Conservation (phyloP, 116 monocot genomes). For the Posidonia oceanica region DNA sequence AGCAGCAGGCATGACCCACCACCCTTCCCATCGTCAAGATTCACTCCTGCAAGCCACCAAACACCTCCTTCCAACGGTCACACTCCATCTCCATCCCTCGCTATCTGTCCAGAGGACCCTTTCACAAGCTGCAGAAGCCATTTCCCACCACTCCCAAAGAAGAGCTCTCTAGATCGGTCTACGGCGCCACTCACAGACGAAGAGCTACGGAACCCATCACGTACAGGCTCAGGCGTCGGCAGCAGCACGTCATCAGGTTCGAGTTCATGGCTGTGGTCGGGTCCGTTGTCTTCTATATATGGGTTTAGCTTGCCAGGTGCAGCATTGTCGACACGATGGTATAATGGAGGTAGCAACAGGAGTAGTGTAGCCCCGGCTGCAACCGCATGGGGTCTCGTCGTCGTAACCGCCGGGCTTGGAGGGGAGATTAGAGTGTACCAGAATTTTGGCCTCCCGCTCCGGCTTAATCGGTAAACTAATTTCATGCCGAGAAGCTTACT, state of each 20-base stretch:
- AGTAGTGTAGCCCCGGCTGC: constrained; percentile 8
- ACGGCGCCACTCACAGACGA: constrained; percentile 7
- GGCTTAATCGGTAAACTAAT: constrained; percentile 33
- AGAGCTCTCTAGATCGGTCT: constrained; percentile 9
- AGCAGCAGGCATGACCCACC: constrained; percentile 23
- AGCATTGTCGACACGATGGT: constrained; percentile 23
- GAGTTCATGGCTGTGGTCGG: constrained; percentile 20
- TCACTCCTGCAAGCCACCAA: background rate
- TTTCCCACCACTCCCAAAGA: constrained; percentile 15
- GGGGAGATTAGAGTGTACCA: constrained; percentile 78
- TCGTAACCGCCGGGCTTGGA: constrained; percentile 60
- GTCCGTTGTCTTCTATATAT: constrained; percentile 18
- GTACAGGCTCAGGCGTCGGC: constrained; percentile 7
- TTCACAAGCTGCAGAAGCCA: constrained; percentile 28
- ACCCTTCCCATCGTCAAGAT: constrained; percentile 19
- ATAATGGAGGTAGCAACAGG: constrained; percentile 19
- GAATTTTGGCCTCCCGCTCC: constrained; percentile 79
- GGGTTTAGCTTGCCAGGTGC: constrained; percentile 20
- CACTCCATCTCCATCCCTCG: constrained; percentile 9
- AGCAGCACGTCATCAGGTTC: constrained; percentile 22
- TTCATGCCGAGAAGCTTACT: background rate
- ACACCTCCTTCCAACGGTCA: constrained; percentile 8
- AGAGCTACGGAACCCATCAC: constrained; percentile 10
- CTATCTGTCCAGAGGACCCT: constrained; percentile 13
- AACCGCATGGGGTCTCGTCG: constrained; percentile 78